Base-by-base conservation (phyloP, 148 eudicot species). In the Diospyros kaki region DNA sequence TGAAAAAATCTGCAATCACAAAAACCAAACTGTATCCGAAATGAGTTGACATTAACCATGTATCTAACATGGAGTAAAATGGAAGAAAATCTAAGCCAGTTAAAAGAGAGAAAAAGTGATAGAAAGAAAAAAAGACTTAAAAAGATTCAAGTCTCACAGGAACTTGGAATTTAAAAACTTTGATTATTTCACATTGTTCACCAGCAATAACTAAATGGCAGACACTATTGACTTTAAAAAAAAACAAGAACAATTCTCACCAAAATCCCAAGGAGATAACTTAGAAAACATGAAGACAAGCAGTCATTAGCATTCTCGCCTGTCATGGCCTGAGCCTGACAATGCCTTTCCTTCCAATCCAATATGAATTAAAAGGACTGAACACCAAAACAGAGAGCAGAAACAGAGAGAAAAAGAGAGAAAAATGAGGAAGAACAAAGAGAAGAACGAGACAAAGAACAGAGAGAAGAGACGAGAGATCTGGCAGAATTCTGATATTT, bases 21-120 rank as follows among this genome's bases (percentile, higher is more conserved):
- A 88, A 95, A 75, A 91, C 91, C 83, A 90, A 86, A 89, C 98
- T 95, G 86, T 86, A 87, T 91, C 92, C 93, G 84, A 83, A 80
- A 79, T 81, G 82, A 56, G 86, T 81, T 85, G 87, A 88, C 77
- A 81, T 78, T 77, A 78, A 78, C 71, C 51, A 64, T 7, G 39
- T 64, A 72, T 48, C 56, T 46, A 64, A 39, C n/a, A 69, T 38
- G 7, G 42, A 15, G 45, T 5, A 12, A 39, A 69, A 18, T 2
- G 38, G 48, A 52, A 46, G 68, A 50, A 46, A 46, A 48, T 5
- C 45, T 43, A 45, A 43, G 53, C 41, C 11, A 2, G n/a, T 58
- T 45, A 1, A 18, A 55, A 72, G 15, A 13, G 12, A 50, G n/a
- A 42, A 68, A 68, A 3, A 51, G 14, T n/a, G 11, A 5, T 48